Evolutionary conservation across 202 grass and related monocot species (phyloP), one percentile per base, ranked within the genome.

Genomic region (Elaeis oleifera): DNA sequence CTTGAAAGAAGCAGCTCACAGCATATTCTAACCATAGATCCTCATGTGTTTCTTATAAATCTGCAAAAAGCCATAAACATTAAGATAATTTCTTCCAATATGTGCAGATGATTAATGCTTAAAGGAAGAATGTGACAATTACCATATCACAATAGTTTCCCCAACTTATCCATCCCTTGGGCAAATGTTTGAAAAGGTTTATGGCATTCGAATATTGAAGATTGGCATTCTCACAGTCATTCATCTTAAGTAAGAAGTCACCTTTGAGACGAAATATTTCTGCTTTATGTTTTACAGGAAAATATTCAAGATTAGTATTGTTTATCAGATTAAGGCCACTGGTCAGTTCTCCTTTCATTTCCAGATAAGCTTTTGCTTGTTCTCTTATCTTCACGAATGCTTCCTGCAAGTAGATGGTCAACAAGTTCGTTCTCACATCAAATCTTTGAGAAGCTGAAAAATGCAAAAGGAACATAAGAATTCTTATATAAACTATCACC

Each of bases 81-180:
- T 69, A 55, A 20, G 56, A 58, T 66, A 16, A 65, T 8, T 59
- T 51, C 19, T 16, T 70, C 9, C 55, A 7, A 9, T 51, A 49
- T 5, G 62, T 18, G 1, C 15, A 48, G 19, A 44, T 44, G 31
- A 61, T 49, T 24, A 13, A 54, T 61, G 36, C 23, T 7, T 14
- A 14, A 61, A 62, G n/a, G 17, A 6, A 69, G 18, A 21, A 21
- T n/a, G 15, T 52, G 36, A 20, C 71, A 70, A 20, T 20, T 97
- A 99, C 94, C 94, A 92, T 99, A 78, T 99, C 88, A 70, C 94
- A 99, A 58, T 99, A 91, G 77, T 89, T 99, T 65, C 94, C 94
- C 94, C 94, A 99, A 74, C 88, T 92, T 75, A 92, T 99, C 94
- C 94, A 99, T 24, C 88, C 94, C 83, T 99, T 99, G 31, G 94